Evolutionary conservation across 768 basidiomycete genomes (phyloP).

Genomic region (Russula ochroleuca): DNA sequence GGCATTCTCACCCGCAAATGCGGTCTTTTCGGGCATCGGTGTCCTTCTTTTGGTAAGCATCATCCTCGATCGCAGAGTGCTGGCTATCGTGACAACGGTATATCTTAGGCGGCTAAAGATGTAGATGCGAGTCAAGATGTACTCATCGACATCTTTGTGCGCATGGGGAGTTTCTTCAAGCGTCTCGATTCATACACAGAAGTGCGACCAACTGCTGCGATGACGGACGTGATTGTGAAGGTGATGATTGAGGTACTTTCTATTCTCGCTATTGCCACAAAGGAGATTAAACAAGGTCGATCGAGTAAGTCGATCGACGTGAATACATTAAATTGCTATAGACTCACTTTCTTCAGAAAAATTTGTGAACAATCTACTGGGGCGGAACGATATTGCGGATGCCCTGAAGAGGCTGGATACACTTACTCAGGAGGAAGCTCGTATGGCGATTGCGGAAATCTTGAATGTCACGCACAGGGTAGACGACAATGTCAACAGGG

Average conservation of each 20-base stretch:
- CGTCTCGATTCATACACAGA: constrained; percentile 2
- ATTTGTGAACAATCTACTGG: constrained; percentile 3
- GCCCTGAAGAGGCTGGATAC: neutral
- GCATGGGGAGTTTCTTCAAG: neutral
- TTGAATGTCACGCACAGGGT: neutral
- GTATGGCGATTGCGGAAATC: neutral
- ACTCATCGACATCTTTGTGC: constrained; percentile 7
- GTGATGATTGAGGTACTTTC: constrained; percentile 3
- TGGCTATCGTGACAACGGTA: neutral
- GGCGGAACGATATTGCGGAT: constrained; percentile 2
- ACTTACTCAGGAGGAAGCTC: neutral
- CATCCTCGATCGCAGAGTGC: neutral
- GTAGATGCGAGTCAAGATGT: neutral
- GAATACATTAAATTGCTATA: too few species aligned
- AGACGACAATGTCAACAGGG: neutral
- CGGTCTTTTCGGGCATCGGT: neutral
- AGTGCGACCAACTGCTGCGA: neutral
- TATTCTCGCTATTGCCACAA: constrained; percentile 5
- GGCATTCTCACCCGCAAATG: neutral
- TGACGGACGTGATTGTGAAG: neutral
- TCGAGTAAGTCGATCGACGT: neutral
- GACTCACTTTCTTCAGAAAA: neutral
- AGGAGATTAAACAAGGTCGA: neutral
- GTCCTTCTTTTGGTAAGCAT: constrained; percentile 2
- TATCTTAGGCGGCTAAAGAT: constrained; percentile 3